Conservation (phyloP, 495 filamentous ascomycete genomes). For the Aspergillus taichungensis region DNA sequence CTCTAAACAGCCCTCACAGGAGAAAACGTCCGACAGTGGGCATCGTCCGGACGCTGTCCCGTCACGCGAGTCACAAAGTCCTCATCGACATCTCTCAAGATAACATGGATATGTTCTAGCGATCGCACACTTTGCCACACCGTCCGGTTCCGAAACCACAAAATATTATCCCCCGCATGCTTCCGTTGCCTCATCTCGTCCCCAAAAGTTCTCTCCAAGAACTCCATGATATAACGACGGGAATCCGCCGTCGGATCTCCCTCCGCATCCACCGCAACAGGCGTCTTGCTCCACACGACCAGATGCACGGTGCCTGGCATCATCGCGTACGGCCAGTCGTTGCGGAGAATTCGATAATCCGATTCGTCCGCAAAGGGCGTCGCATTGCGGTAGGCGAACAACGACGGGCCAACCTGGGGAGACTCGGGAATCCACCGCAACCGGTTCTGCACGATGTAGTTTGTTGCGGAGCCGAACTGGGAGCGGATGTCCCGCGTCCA, state of each 20-base stretch:
- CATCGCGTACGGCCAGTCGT: constrained; percentile 2
- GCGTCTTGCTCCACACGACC: not conserved
- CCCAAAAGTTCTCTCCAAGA: not conserved
- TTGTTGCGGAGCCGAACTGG: not conserved
- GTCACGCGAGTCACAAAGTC: not conserved
- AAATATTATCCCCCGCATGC: not conserved
- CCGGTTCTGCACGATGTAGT: not conserved
- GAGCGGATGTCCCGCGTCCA: not conserved
- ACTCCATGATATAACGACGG: not conserved
- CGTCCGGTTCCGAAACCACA: not conserved
- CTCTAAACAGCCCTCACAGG: not conserved
- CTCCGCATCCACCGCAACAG: not conserved
- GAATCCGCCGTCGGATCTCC: not conserved
- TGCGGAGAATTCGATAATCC: constrained; percentile 3
- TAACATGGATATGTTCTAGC: constrained; percentile 1
- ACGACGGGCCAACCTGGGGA: too few species aligned
- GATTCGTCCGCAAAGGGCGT: not conserved
- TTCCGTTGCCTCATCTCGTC: not conserved
- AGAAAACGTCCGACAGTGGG: not conserved
- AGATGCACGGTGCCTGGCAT: not conserved
- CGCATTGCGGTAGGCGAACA: not conserved
- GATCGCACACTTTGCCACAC: constrained; percentile 2
- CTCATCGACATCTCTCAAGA: not conserved
- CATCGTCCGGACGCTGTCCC: not conserved
- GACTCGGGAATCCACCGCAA: not conserved